phyloP scores from a whole-genome alignment of 352 stramenopile genomes.

The Pythium scleroteichum region DNA sequence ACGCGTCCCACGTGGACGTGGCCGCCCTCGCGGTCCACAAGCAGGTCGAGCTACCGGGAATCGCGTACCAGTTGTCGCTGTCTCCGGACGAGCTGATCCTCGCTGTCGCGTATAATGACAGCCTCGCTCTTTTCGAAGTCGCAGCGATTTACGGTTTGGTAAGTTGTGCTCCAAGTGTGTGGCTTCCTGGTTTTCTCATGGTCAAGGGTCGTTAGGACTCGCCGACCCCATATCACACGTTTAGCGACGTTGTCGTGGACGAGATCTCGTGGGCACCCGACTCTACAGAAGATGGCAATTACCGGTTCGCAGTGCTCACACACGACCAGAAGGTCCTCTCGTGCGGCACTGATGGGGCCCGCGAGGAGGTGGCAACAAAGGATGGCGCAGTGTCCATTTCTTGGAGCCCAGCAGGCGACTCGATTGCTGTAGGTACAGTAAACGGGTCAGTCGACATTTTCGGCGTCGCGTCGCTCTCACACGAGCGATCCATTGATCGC shows the following conservation, averaged over 20 bases:
- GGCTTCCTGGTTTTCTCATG: neutral
- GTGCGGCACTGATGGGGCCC: slow-evolving; percentile 36
- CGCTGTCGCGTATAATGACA: slow-evolving; percentile 50
- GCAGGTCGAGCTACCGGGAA: slow-evolving; percentile 39
- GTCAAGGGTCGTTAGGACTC: slow-evolving; percentile 21
- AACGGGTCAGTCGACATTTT: slow-evolving; percentile 43
- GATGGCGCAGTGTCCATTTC: slow-evolving; percentile 26
- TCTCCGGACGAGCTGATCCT: slow-evolving; percentile 52
- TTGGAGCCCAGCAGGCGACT: slow-evolving; percentile 50
- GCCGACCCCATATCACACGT: slow-evolving; percentile 40
- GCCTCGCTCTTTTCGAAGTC: slow-evolving; percentile 60
- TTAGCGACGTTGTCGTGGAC: slow-evolving; percentile 38
- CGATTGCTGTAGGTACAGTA: slow-evolving; percentile 44
- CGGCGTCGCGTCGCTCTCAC: slow-evolving; percentile 27
- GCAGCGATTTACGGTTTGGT: slow-evolving; percentile 54
- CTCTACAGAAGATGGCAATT: slow-evolving; percentile 13
- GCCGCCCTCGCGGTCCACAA: slow-evolving; percentile 35
- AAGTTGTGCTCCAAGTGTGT: slow-evolving; percentile 8
- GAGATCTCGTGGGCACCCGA: slow-evolving; percentile 54
- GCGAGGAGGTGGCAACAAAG: slow-evolving; percentile 23
- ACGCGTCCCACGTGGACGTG: slow-evolving; percentile 50
- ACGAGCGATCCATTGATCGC: slow-evolving; percentile 36
- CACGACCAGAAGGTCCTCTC: slow-evolving; percentile 40
- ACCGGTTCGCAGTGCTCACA: slow-evolving; percentile 43
- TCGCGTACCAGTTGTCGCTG: slow-evolving; percentile 54